Percentiles rank a stretch among this genome's conserved stretches.
phyloP scores from a whole-genome alignment of 108 stramenopile species.

The Skeletonema potamos region DNA sequence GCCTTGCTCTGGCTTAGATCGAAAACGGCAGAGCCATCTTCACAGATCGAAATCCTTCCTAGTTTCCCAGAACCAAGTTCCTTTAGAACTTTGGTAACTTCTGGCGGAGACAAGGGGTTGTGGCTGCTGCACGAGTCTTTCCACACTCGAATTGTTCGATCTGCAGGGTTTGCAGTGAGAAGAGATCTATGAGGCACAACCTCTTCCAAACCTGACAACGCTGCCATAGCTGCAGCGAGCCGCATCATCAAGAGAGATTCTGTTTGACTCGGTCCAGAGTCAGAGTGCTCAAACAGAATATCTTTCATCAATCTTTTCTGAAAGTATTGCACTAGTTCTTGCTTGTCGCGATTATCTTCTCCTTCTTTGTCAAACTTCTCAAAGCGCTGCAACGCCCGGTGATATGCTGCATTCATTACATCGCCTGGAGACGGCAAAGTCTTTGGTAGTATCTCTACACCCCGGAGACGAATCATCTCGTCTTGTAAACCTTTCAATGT shows the following conservation, averaged over 20 bases:
- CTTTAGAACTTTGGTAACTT: slow-evolving; percentile 48
- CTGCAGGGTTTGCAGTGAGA: slow-evolving; percentile 49
- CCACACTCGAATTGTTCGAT: slow-evolving; percentile 51
- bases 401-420: slow-evolving; percentile 51
- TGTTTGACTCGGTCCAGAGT: neutral
- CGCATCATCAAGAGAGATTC: slow-evolving; percentile 27
- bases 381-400: slow-evolving; percentile 33
- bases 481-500: slow-evolving; percentile 31
- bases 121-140: slow-evolving; percentile 2
- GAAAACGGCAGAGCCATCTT: slow-evolving; percentile 61
- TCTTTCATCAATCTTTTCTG: slow-evolving; percentile 15
- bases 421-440: slow-evolving; percentile 46
- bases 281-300: slow-evolving; percentile 3
- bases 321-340: slow-evolving; percentile 35
- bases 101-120: slow-evolving; percentile 37
- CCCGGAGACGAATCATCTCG: slow-evolving; percentile 23
- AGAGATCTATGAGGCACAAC: slow-evolving; percentile 47
- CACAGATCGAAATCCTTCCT: slow-evolving; percentile 47
- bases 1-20: slow-evolving; percentile 51
- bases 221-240: slow-evolving; percentile 51
- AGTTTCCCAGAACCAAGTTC: slow-evolving; percentile 59
- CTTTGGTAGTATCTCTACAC: slow-evolving; percentile 35
- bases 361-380: slow-evolving; percentile 7
- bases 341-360: neutral
- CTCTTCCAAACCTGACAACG: slow-evolving; percentile 44